These are phyloP conservation scores for Suhomyces sp. DNA, from an alignment of 805 yeast genomes.

Conservation along the genomic window DNA sequence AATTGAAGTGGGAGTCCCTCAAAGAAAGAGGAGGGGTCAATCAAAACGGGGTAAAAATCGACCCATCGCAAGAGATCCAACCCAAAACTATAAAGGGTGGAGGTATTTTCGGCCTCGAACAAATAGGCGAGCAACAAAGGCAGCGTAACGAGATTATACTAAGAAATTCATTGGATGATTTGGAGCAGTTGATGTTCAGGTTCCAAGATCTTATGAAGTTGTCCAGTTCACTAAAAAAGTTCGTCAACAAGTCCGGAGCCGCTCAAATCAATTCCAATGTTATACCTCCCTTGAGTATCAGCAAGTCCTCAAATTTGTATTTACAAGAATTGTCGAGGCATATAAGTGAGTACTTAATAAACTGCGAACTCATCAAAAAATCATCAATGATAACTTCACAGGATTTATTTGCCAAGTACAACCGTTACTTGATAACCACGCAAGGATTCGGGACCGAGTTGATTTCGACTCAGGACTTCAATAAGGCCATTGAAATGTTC, in stretches of 20 bases:
- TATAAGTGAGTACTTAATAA: slow-evolving; percentile 63
- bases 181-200: slow-evolving; percentile 72
- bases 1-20: slow-evolving; percentile 47
- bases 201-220: slow-evolving; percentile 69
- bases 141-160: slow-evolving; percentile 59
- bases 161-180: slow-evolving; percentile 68
- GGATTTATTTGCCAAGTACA: slow-evolving; percentile 42
- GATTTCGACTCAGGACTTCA: slow-evolving; percentile 67
- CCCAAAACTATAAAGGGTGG: slow-evolving; percentile 17
- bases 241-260: slow-evolving; percentile 2
- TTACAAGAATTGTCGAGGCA: slow-evolving; percentile 74
- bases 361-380: slow-evolving; percentile 24
- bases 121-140: slow-evolving; percentile 51
- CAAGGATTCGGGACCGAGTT: slow-evolving; percentile 57
- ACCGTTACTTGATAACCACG: slow-evolving; percentile 30
- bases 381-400: slow-evolving; percentile 41
- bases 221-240: slow-evolving; percentile 40
- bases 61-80: slow-evolving; percentile 2
- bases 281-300: slow-evolving; percentile 35
- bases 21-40: slow-evolving; percentile 34
- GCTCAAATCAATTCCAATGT: neutral
- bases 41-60: slow-evolving; percentile 31
- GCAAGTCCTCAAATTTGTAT: slow-evolving; percentile 36
- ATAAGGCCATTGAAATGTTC: slow-evolving; percentile 57
- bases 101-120: slow-evolving; percentile 74